Evolutionary conservation across 768 basidiomycete species (phyloP), one percentile per base, ranked within the genome.

Genomic region (Panaeolus papilionaceus): DNA sequence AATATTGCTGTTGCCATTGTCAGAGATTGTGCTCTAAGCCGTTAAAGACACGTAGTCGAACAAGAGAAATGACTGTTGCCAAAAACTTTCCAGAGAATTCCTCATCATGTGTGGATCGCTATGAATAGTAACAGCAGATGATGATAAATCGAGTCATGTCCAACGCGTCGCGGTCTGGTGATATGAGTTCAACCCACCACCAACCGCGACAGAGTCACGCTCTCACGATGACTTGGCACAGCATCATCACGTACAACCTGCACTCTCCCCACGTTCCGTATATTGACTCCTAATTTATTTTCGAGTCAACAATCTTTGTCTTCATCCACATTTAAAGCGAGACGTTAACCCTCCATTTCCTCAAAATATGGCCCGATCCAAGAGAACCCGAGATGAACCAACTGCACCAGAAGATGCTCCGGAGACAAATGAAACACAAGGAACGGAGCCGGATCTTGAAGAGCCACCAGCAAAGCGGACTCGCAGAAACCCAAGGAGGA

Each of bases 1-100:
- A 58, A 67, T 16, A 42, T 23, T 63, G 42, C 63, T 54, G 51
- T 40, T 23, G 51, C 40, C 39, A 70, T 70, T 64, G 63, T 45
- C 20, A 7, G 23, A n/a, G 12, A 23, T 12, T 23, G 33, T 33
- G 33, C 33, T 33, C 33, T 33, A 33, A 33, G 28, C 3, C 7
- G 47, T 51, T 26, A 4, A 20, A 51, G 23, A 26, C 26, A 33
- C 16, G 45, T 51, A 51, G 49, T 23, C 3, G 26, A 33, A 63
- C 45, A 63, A 45, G 64, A 66, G 40, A 65, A n/a, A 61, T 61
- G 54, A n/a, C 61, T 63, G 26, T 49, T 5, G 8, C 8, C 14
- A 58, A 33, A 58, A 14, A 4, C 16, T 58, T 58, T 58, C 54
- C 54, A 58, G 28, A 58, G 26, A 10, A 23, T 58, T 58, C 54